These are phyloP conservation scores for Calvatia gigantea DNA, from an alignment of 768 basidiomycete species.

Conservation along the genomic window DNA sequence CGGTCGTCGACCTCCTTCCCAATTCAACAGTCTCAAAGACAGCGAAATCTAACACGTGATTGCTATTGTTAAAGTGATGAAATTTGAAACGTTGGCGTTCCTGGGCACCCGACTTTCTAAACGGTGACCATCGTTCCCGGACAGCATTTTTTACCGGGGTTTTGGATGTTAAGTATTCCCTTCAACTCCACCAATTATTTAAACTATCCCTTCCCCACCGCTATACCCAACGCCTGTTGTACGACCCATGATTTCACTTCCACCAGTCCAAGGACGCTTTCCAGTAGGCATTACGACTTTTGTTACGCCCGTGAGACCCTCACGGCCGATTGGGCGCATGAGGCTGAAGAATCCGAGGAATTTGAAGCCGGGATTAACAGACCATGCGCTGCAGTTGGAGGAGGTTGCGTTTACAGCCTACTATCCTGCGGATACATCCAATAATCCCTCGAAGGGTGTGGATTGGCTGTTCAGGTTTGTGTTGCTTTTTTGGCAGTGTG, in stretches of 20 bases:
- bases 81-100: too few relatives aligned
- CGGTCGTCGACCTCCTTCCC: not conserved
- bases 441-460: constrained; percentile 35
- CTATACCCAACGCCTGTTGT: not conserved
- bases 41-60: not conserved
- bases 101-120: too few relatives aligned
- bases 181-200: not conserved
- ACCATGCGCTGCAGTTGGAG: constrained; percentile 49
- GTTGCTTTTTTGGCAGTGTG: not conserved
- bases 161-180: not conserved
- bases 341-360: constrained; percentile 28
- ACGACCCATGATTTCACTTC: constrained; percentile 40
- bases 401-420: constrained; percentile 64
- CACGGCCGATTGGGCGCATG: constrained; percentile 35
- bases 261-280: constrained; percentile 40
- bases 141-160: not conserved
- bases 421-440: constrained; percentile 51
- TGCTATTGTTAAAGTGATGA: too few relatives aligned
- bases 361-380: constrained; percentile 21
- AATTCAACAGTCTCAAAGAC: not conserved
- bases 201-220: not conserved
- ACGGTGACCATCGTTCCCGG: not conserved
- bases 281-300: constrained; percentile 62
- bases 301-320: constrained; percentile 37
- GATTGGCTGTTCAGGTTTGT: constrained; percentile 58